A percentile compares a stretch with the other conserved stretches of the same genome.
Conservation (phyloP, 805 yeast species). For the Yarrowia sp. region DNA sequence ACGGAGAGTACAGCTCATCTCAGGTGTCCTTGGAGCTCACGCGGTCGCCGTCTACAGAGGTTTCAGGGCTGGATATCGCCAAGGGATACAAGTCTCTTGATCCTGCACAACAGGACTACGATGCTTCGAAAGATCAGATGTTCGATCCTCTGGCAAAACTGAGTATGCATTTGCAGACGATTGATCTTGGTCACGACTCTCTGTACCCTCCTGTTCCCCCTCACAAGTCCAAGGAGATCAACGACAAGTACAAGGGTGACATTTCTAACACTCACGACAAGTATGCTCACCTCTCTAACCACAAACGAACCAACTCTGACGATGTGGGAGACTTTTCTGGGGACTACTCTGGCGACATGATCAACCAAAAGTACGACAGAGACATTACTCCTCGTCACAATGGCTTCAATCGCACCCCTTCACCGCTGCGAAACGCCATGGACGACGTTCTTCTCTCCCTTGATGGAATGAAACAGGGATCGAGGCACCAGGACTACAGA, state of each 20-base stretch:
- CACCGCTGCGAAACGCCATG: constrained; percentile 50
- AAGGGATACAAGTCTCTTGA: constrained; percentile 26
- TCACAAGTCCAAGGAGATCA: background rate
- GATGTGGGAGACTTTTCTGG: constrained; percentile 12
- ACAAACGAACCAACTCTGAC: constrained; percentile 24
- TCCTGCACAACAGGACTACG: background rate
- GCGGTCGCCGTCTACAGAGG: background rate
- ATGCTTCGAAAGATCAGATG: background rate
- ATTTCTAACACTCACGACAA: no score
- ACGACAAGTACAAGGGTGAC: background rate
- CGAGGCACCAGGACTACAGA: constrained; percentile 13
- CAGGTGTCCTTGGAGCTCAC: constrained; percentile 30
- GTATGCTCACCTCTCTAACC: constrained; percentile 1
- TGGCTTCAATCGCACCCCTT: constrained; percentile 45
- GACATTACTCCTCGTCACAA: constrained; percentile 37
- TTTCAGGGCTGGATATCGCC: constrained; percentile 20
- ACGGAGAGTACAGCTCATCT: constrained; percentile 4
- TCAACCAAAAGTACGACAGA: constrained; percentile 11
- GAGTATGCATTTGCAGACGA: constrained; percentile 19
- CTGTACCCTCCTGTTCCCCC: constrained; percentile 34
- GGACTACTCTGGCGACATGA: constrained; percentile 21
- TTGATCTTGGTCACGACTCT: constrained; percentile 25
- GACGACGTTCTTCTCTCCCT: constrained; percentile 48
- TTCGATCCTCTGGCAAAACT: constrained; percentile 18
- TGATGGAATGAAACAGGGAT: constrained; percentile 44